Evolutionary conservation across 2,329 filamentous ascomycete species (phyloP).

Genomic region (Lizonia empirigonia): DNA sequence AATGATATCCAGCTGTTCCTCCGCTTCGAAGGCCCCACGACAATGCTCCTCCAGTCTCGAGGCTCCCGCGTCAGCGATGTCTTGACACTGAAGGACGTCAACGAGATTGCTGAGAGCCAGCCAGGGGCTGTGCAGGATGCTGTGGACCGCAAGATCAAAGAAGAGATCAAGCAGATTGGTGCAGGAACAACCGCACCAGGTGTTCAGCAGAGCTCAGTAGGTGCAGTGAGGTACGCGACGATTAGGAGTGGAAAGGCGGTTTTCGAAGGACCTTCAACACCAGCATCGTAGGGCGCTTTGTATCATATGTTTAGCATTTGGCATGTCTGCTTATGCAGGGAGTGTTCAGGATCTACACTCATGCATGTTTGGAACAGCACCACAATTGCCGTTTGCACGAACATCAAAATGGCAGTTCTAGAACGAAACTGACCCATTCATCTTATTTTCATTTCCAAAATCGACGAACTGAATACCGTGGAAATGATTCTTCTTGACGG

Average conservation of each 20-base stretch:
- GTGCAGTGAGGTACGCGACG: constrained; percentile 33
- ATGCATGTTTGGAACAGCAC: not conserved
- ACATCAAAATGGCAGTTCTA: not conserved
- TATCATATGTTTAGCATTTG: constrained; percentile 21
- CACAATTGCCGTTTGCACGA: not conserved
- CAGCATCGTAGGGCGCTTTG: constrained; percentile 9
- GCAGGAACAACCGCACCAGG: constrained; percentile 26
- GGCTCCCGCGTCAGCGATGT: constrained; percentile 78
- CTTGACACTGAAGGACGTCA: constrained; percentile 77
- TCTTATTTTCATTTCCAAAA: not conserved
- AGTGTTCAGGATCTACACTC: not conserved
- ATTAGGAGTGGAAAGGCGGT: constrained; percentile 38
- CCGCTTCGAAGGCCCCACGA: constrained; percentile 84
- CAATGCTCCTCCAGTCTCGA: constrained; percentile 86
- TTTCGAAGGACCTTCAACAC: constrained; percentile 22
- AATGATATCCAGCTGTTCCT: constrained; percentile 69
- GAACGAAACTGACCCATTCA: not conserved
- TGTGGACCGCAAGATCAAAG: constrained; percentile 40
- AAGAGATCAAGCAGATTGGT: constrained; percentile 44
- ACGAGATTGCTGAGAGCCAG: constrained; percentile 85
- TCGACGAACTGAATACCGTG: too few species aligned
- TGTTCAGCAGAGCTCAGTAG: constrained; percentile 21
- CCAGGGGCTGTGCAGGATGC: constrained; percentile 71
- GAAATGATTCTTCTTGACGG: too few species aligned
- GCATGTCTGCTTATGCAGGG: not conserved